Evolutionary conservation across 495 filamentous ascomycete species (phyloP), one percentile per base, ranked within the genome.

Genomic region (Penicillium cinerascens): DNA sequence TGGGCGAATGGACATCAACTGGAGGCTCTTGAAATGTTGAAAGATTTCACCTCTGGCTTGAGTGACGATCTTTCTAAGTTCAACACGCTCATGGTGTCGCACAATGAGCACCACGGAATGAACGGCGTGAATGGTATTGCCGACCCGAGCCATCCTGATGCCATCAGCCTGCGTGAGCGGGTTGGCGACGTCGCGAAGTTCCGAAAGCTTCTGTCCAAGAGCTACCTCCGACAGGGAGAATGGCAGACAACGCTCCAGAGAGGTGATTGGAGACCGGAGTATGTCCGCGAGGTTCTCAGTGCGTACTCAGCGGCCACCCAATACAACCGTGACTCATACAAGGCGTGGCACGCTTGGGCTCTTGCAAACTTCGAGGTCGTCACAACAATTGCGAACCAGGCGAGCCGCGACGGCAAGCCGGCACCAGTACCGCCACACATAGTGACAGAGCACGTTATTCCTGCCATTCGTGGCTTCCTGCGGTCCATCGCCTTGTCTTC

Each of bases 301-400:
- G 89, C 93, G 7, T 99, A 97, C 69, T 81, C 84, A 16, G 87
- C 90, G 43, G 93, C 93, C 7, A 97, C 93, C 0, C 83, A 87
- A 21, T 96, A 95, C 71, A 89, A 97, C 56, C 84, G 86, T 41
- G 84, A 87, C 48, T 99, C 92, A 78, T 97, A 99, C 71, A 99
- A 97, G 70, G 93, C 93, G 17, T 99, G 93, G 93, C 93, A 99
- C 67, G 85, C 93, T 3, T 99, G 95, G 93, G 93, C 93, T n/a
- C 73, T 97, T 38, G 93, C 95, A 16, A 99, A 99, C 66, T 99
- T 97, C 61, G 92, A 99, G 67, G 92, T 97, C 37, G 92, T 97
- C 22, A 95, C 89, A 48, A 81, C 87, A 2, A 78, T 92, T 50
- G 78, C 81, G 17, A 79, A 81, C 22, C 71, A 84, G 42, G 75